These are phyloP conservation scores for Ceratocystis harringtonii DNA, from an alignment of 2,329 filamentous ascomycete species.

Conservation along the genomic window DNA sequence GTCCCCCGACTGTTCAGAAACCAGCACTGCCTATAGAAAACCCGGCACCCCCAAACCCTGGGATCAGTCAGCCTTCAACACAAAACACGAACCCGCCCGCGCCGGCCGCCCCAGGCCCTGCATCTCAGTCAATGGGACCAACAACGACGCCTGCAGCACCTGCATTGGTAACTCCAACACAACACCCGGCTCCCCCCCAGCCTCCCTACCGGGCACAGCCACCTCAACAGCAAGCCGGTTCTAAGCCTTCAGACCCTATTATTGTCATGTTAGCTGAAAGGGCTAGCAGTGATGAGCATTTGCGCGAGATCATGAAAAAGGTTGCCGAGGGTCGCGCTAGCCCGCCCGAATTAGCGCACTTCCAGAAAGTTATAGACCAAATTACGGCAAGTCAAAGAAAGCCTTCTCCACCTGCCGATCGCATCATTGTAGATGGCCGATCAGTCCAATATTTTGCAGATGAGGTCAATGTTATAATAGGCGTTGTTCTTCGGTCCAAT, in stretches of 20 bases:
- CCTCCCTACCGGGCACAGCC: neutral
- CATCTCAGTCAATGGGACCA: neutral
- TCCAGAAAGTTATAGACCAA: slow-evolving; percentile 69
- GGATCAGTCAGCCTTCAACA: neutral
- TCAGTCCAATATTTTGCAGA: slow-evolving; percentile 46
- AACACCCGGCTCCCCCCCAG: slow-evolving; percentile 18
- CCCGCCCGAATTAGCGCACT: slow-evolving; percentile 55
- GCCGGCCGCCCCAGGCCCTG: neutral
- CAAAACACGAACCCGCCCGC: neutral
- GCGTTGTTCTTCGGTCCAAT: slow-evolving; percentile 44
- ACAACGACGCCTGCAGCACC: neutral
- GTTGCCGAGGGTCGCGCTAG: slow-evolving; percentile 63
- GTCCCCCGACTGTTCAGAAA: neutral
- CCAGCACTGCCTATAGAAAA: neutral
- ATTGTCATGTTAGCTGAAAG: slow-evolving; percentile 65
- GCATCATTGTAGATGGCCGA: slow-evolving; percentile 38
- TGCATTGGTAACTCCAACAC: slow-evolving; percentile 18
- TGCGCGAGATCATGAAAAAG: slow-evolving; percentile 69
- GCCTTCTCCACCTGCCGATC: slow-evolving; percentile 39
- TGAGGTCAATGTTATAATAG: slow-evolving; percentile 41
- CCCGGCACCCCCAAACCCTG: neutral
- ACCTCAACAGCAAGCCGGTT: slow-evolving; percentile 19
- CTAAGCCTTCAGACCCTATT: slow-evolving; percentile 48
- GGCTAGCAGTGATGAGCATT: slow-evolving; percentile 54
- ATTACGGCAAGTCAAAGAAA: slow-evolving; percentile 48